These are phyloP conservation scores for Vanrija pseudolonga DNA, from an alignment of 1,284 basidiomycete genomes.

Conservation along the genomic window DNA sequence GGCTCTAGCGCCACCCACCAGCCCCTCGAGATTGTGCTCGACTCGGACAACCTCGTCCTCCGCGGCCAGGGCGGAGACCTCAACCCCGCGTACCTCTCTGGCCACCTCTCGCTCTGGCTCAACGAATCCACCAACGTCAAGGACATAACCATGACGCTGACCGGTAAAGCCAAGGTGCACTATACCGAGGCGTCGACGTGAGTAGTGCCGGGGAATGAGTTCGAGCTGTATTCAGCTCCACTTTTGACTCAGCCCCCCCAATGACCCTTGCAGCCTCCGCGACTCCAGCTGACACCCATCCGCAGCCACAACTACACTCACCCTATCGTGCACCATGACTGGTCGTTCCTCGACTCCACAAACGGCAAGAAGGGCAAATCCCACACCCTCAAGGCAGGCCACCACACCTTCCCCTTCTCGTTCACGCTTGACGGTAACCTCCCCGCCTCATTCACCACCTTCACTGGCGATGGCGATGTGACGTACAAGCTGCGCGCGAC, in stretches of 20 bases:
- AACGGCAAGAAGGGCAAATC: slow-evolving; percentile 70
- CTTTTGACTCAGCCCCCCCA: too few species aligned
- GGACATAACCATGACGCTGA: slow-evolving; percentile 77
- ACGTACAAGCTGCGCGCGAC: slow-evolving; percentile 82
- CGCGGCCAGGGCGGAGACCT: slow-evolving; percentile 78
- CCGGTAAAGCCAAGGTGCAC: slow-evolving; percentile 74
- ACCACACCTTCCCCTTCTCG: slow-evolving; percentile 64
- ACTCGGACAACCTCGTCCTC: slow-evolving; percentile 65
- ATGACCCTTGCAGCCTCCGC: too few species aligned
- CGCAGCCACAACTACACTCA: slow-evolving; percentile 57
- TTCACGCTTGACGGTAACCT: slow-evolving; percentile 80
- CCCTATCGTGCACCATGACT: slow-evolving; percentile 72
- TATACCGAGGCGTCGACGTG: slow-evolving; percentile 63
- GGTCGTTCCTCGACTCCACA: slow-evolving; percentile 54
- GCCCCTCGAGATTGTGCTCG: slow-evolving; percentile 69
- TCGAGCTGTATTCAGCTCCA: too few species aligned
- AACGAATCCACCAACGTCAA: slow-evolving; percentile 76
- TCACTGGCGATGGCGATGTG: slow-evolving; percentile 60
- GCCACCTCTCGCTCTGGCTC: slow-evolving; percentile 72
- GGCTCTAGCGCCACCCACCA: not conserved
- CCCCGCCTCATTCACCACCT: slow-evolving; percentile 68
- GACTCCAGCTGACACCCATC: not conserved
- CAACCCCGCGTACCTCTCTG: slow-evolving; percentile 62
- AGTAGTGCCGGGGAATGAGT: slow-evolving; percentile 47
- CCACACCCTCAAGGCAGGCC: slow-evolving; percentile 71